Base-by-base conservation (phyloP, 768 basidiomycete species). In the Trametes villosa region DNA sequence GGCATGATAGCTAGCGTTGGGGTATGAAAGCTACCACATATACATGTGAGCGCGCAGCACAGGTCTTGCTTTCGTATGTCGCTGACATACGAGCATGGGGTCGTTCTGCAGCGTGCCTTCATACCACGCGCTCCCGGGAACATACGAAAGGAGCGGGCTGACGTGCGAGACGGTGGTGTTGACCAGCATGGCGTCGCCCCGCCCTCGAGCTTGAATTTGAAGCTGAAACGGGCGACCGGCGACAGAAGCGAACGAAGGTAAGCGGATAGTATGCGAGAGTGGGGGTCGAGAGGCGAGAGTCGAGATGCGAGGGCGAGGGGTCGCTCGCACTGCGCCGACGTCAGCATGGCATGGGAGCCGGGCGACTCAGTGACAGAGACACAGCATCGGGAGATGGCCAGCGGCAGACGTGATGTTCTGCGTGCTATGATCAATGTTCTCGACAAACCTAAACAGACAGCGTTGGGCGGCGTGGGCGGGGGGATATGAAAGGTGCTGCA, bases 91-190 rank as follows among this genome's bases (percentile, higher is more conserved):
- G 49, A 65, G n/a, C 4, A 36, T 34, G 2, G 59, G 34, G 33
- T 65, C 67, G 33, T 20, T 42, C 13, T 18, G 24, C 13, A 30
- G 20, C 12, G 41, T 48, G n/a, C 41, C 62, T 22, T 62, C 62
- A 30, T 41, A 62, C 68, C 68, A 69, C 18, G 67, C 60, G n/a
- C 50, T 59, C 5, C 60, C 59, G 1, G 68, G 68, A n/a, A 67
- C 59, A 45, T 69, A 69, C 15, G 60, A 41, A 9, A 69, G 53
- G 54, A 61, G 53, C 4, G 68, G 68, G 53, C 68, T 69, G 36
- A 58, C 47, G 45, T 69, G 59, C 42, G 64, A 60, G 44, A 67
- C 64, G 29, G 64, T 67, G 41, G 54, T 64, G 55, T 69, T 69
- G 29, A 31, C 29, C 42, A 54, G 52, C 60, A 63, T 64, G 31